Evolutionary conservation across 176 grass and related monocot genomes (phyloP), one percentile per base, ranked within the genome.

Genomic region (Areca catechu): DNA sequence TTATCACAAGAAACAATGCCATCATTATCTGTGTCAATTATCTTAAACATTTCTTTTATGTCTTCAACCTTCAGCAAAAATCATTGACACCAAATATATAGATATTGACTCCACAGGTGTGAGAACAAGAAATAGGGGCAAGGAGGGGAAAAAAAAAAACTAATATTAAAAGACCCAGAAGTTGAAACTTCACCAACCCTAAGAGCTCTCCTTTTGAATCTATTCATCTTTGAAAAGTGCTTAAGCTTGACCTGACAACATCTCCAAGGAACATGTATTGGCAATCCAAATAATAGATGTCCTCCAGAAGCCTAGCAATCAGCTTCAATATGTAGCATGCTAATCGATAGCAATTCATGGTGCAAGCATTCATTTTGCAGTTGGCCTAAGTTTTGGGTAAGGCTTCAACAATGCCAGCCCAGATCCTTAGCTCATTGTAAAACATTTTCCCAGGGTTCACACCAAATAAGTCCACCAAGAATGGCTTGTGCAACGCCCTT

Each of bases 21-120:
- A 78, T 92, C 81, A 64, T 89, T 92, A 25, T 98, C 81, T 18
- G 84, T 89, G 60, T 98, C 84, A 79, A 98, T 89, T 62, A 89
- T 71, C 73, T 91, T 88, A 66, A 98, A 92, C 93, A 98, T 98
- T 24, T 98, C 93, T 56, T 92, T 89, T 80, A 98, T 98, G 28
- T 92, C 88, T 64, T 98, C 93, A 51, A 98, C 80, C 27, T 29
- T 29, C 23, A 68, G 54, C 66, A 50, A 50, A 75, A 19, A 56
- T 76, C 48, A 10, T 14, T 43, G 34, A 2, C 20, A 52, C 74
- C 30, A 74, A n/a, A 56, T 22, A 81, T 66, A 20, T 7, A n/a
- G 56, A 48, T 20, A 67, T 4, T 59, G 69, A 48, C 21, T 24
- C 20, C 22, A 19, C 73, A 43, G 34, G 10, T 20, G 50, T 76